Conservation (phyloP, 257 asterid genomes). For the Leptodermis oblonga region DNA sequence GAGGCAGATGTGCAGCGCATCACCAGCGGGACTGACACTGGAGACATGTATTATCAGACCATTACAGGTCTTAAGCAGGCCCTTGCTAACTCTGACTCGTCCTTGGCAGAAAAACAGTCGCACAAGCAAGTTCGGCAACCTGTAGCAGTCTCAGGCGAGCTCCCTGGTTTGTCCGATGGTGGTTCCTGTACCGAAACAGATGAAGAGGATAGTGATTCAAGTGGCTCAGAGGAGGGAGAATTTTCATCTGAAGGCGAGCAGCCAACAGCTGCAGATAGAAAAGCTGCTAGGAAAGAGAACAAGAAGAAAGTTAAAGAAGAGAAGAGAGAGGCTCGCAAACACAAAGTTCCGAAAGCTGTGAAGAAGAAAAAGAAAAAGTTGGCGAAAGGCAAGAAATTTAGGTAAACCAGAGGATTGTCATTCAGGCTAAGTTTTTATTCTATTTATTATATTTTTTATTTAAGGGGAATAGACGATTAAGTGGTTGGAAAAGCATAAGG, state of each 20-base stretch:
- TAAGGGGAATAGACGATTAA: too few species aligned
- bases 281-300: slow-evolving; percentile 80
- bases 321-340: slow-evolving; percentile 75
- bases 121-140: slow-evolving; percentile 18
- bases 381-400: slow-evolving; percentile 77
- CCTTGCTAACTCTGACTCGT: slow-evolving; percentile 37
- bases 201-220: slow-evolving; percentile 41
- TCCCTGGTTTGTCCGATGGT: slow-evolving; percentile 11
- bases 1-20: slow-evolving; percentile 86
- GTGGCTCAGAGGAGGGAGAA: slow-evolving; percentile 41
- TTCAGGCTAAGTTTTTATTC: too few species aligned
- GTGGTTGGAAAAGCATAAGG: too few species aligned
- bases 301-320: slow-evolving; percentile 95
- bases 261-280: slow-evolving; percentile 48
- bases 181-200: slow-evolving; percentile 39
- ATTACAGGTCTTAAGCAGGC: slow-evolving; percentile 86
- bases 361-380: slow-evolving; percentile 89
- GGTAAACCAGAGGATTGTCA: slow-evolving; percentile 28
- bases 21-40: slow-evolving; percentile 66
- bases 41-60: slow-evolving; percentile 77
- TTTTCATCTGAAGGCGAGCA: slow-evolving; percentile 42
- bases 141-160: slow-evolving; percentile 3
- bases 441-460: too few species aligned
- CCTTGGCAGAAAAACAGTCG: slow-evolving; percentile 37
- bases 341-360: slow-evolving; percentile 72